Percentiles rank a stretch among this genome's conserved stretches.
These are phyloP conservation scores for Teratosphaeria epicoccoides DNA, from an alignment of 2,329 filamentous ascomycete genomes.

Conservation along the genomic window DNA sequence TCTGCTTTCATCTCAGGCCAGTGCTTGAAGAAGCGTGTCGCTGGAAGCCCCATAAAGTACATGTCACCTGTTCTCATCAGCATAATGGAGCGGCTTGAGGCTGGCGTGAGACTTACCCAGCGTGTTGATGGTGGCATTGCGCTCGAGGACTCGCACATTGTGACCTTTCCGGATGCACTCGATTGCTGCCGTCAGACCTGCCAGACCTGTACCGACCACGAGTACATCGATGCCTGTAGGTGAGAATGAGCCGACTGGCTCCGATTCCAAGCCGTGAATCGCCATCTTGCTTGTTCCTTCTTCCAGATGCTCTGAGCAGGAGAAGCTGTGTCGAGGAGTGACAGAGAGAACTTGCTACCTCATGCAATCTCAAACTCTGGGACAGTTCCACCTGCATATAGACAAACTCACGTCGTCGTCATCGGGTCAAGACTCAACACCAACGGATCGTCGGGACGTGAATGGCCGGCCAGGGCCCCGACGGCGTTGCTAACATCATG, in stretches of 20 bases:
- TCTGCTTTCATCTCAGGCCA: slow-evolving; percentile 44
- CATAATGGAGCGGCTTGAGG: neutral
- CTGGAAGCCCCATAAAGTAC: slow-evolving; percentile 50
- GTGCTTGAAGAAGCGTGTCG: slow-evolving; percentile 45
- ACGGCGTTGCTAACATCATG: neutral
- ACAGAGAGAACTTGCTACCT: neutral
- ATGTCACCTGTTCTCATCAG: slow-evolving; percentile 38
- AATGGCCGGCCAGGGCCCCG: neutral
- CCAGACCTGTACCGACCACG: slow-evolving; percentile 23
- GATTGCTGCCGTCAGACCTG: slow-evolving; percentile 22
- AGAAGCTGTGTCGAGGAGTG: neutral
- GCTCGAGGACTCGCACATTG: slow-evolving; percentile 22
- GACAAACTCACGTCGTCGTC: neutral
- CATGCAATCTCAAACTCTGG: neutral
- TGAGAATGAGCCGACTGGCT: slow-evolving; percentile 44
- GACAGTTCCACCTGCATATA: neutral
- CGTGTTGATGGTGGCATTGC: slow-evolving; percentile 40
- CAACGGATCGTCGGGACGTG: neutral
- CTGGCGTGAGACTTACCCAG: slow-evolving; percentile 30
- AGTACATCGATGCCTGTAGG: slow-evolving; percentile 24
- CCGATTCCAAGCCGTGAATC: slow-evolving; percentile 24
- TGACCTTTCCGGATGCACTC: slow-evolving; percentile 25
- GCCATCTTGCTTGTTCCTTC: slow-evolving; percentile 26
- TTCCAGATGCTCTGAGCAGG: neutral
- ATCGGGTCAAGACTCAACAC: neutral